These are phyloP conservation scores for Solidago caesia DNA, from an alignment of 129 eudicot species.

Conservation along the genomic window DNA sequence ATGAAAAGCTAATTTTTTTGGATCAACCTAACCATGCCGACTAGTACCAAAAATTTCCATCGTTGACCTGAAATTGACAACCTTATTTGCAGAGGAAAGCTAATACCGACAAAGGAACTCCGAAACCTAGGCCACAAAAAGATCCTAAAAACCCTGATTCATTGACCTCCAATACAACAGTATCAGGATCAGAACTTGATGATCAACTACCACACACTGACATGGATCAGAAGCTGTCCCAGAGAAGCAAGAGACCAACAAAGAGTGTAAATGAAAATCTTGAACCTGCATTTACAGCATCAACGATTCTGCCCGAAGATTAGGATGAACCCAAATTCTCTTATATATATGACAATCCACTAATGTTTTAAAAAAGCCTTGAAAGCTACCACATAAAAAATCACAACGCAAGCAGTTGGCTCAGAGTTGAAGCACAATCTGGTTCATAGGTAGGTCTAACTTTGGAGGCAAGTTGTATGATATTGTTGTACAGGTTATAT, in stretches of 20 bases:
- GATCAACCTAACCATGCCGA: background rate
- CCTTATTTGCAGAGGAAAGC: conserved; percentile 53
- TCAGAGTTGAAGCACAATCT: background rate
- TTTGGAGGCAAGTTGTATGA: conserved; percentile 1
- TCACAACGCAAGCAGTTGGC: background rate
- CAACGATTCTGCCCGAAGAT: conserved; percentile 30
- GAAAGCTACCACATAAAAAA: background rate
- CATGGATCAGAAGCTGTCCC: conserved; percentile 44
- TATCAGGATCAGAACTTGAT: conserved; percentile 40
- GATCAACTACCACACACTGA: conserved; percentile 37
- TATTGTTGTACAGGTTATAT: conserved; percentile 43
- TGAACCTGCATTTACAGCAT: conserved; percentile 66
- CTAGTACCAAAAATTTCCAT: background rate
- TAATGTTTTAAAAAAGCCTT: background rate
- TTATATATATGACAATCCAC: background rate
- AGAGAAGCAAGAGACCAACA: conserved; percentile 69
- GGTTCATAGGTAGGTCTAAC: background rate
- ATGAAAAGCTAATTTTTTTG: background rate
- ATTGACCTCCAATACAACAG: conserved; percentile 32
- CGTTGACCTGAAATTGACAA: background rate
- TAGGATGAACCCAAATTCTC: conserved; percentile 19
- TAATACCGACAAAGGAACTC: conserved; percentile 42
- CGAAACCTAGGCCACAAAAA: conserved; percentile 58
- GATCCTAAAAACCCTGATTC: conserved; percentile 40
- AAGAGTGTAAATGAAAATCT: conserved; percentile 86